Evolutionary conservation across 176 grass and related monocot species (phyloP).

Genomic region (Carex kokanica): DNA sequence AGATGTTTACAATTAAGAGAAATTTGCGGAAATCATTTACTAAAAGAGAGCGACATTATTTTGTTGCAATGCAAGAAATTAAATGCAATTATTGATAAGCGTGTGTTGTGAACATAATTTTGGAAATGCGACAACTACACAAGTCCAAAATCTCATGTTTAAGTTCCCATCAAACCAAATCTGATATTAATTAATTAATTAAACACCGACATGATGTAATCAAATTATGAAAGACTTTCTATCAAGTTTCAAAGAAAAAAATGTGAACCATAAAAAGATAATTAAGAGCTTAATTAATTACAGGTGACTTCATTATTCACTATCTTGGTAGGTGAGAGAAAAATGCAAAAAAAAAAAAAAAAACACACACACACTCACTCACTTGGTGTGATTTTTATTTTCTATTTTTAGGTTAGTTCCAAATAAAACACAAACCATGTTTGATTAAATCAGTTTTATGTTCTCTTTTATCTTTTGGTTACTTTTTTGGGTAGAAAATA

Average conservation of each 20-base stretch:
- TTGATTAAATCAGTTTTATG: too few relatives aligned
- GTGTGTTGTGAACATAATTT: not conserved
- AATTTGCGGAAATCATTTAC: not conserved
- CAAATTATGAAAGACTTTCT: not conserved
- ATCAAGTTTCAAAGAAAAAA: not conserved
- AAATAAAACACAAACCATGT: too few relatives aligned
- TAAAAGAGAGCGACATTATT: not conserved
- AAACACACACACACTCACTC: not conserved
- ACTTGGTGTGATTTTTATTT: not conserved
- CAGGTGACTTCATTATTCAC: too few relatives aligned
- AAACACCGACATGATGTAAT: not conserved
- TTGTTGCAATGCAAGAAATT: not conserved
- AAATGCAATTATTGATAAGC: conserved; percentile 7
- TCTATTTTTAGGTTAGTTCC: not conserved
- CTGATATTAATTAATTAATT: not conserved
- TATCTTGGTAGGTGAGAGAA: not conserved
- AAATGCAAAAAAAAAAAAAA: not conserved
- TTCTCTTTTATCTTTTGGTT: too few relatives aligned
- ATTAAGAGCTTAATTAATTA: too few relatives aligned
- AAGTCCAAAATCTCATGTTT: not conserved
- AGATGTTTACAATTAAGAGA: not conserved
- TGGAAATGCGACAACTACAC: not conserved
- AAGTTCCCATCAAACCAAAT: conserved; percentile 7
- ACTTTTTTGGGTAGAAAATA: too few relatives aligned
- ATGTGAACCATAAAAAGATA: not conserved